A percentile compares a stretch with the other conserved stretches of the same genome.
phyloP scores from a whole-genome alignment of 805 yeast species.

The Ogataea corticis region DNA sequence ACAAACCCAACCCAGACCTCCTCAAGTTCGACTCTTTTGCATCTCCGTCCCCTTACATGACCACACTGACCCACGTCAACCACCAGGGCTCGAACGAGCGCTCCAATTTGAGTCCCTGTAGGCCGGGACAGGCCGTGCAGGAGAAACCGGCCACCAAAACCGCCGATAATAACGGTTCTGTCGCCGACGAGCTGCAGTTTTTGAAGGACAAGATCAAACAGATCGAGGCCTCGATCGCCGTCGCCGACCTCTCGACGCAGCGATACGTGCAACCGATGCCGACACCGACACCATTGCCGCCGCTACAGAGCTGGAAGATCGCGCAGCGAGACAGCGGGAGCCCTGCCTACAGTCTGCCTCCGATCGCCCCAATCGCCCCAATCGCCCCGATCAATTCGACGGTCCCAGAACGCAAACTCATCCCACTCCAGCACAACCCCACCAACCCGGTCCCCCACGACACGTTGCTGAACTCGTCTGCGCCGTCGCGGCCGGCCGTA shows the following conservation, averaged over 20 bases:
- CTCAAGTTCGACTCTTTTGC: constrained; percentile 14
- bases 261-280: neutral
- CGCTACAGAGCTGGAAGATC: constrained; percentile 20
- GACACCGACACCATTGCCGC: constrained; percentile 21
- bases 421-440: neutral
- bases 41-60: constrained; percentile 18
- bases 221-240: constrained; percentile 46
- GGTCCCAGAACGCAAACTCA: neutral
- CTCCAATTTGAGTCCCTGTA: constrained; percentile 7
- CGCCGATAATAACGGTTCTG: constrained; percentile 16
- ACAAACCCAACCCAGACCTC: constrained; percentile 3
- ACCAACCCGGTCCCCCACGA: neutral
- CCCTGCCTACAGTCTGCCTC: constrained; percentile 8
- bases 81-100: constrained; percentile 30
- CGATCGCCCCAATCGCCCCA: too few relatives aligned
- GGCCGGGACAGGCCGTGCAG: neutral
- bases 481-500: neutral
- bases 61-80: constrained; percentile 13
- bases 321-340: neutral
- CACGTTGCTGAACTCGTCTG: neutral
- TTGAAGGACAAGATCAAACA: constrained; percentile 45
- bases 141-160: neutral
- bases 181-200: constrained; percentile 34
- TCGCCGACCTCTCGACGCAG: constrained; percentile 29
- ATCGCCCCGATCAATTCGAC: too few relatives aligned